Evolutionary conservation across 2,329 filamentous ascomycete species (phyloP).

Genomic region (Keithomyces neogunnii): DNA sequence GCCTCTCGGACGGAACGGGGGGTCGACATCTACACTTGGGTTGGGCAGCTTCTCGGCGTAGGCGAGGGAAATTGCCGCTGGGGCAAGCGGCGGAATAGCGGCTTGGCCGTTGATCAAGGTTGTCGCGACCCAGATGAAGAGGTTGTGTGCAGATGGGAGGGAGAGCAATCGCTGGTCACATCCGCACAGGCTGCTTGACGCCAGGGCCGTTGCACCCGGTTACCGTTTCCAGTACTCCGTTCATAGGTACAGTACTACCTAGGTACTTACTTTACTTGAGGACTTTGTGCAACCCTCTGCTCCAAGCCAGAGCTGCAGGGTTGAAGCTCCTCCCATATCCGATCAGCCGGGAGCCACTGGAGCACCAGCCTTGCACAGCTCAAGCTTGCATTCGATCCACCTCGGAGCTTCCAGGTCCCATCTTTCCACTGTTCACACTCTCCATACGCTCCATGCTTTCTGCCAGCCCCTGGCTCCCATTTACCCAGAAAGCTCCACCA

Average conservation of each 20-base stretch:
- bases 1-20: too few species aligned
- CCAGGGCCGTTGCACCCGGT: not conserved
- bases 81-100: not conserved
- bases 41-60: too few species aligned
- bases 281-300: too few species aligned
- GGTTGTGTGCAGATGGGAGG: too few species aligned
- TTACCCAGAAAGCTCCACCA: too few species aligned
- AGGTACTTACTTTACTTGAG: too few species aligned
- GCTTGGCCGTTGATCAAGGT: not conserved
- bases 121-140: not conserved
- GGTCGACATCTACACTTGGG: not conserved
- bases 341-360: not conserved
- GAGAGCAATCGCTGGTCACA: too few species aligned
- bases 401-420: not conserved
- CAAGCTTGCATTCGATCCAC: not conserved
- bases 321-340: not conserved
- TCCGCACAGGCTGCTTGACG: too few species aligned
- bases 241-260: too few species aligned
- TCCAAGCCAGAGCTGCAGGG: too few species aligned
- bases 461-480: too few species aligned
- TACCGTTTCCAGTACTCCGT: not conserved
- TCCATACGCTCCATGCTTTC: not conserved
- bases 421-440: not conserved
- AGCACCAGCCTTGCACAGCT: not conserved
- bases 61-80: not conserved